Conservation (phyloP, 371 early-diverging fungal species). For the Chytridium lagenaria region DNA sequence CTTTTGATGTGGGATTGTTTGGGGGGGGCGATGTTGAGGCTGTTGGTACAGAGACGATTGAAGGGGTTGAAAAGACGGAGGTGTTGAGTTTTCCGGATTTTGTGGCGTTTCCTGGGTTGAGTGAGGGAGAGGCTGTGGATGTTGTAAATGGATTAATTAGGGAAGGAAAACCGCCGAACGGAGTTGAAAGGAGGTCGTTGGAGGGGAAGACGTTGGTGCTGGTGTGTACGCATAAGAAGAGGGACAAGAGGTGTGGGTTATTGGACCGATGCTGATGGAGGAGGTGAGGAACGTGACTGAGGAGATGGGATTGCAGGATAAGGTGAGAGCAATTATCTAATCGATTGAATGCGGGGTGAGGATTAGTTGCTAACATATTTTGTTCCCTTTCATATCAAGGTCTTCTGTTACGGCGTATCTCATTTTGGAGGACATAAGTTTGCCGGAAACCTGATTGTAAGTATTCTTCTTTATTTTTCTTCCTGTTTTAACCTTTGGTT, state of each 20-base stretch:
- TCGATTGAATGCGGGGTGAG: not conserved
- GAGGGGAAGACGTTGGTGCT: conserved; percentile 58
- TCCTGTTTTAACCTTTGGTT: conserved; percentile 25
- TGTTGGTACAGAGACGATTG: conserved; percentile 20
- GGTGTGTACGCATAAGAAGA: conserved; percentile 78
- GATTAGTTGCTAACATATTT: conserved; percentile 8
- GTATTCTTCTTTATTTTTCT: not conserved
- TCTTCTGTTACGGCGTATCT: conserved; percentile 32
- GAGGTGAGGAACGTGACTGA: conserved; percentile 69
- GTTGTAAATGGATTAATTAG: conserved; percentile 13
- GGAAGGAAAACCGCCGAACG: not conserved
- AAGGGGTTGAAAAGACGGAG: conserved; percentile 9
- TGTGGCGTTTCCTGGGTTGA: conserved; percentile 12
- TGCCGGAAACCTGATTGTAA: conserved; percentile 76
- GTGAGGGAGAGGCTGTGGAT: not conserved
- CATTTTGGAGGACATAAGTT: conserved; percentile 74
- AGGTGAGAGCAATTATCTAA: too few species aligned
- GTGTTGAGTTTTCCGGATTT: conserved; percentile 30
- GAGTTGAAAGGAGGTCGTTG: not conserved
- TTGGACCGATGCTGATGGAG: conserved; percentile 72
- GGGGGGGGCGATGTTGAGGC: not conserved
- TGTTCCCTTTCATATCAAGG: not conserved
- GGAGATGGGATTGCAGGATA: conserved; percentile 62
- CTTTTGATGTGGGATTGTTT: not conserved
- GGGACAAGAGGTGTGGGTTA: conserved; percentile 85